These are phyloP conservation scores for Oldenlandia corymbosa DNA, from an alignment of 257 asterid genomes.

Conservation along the genomic window DNA sequence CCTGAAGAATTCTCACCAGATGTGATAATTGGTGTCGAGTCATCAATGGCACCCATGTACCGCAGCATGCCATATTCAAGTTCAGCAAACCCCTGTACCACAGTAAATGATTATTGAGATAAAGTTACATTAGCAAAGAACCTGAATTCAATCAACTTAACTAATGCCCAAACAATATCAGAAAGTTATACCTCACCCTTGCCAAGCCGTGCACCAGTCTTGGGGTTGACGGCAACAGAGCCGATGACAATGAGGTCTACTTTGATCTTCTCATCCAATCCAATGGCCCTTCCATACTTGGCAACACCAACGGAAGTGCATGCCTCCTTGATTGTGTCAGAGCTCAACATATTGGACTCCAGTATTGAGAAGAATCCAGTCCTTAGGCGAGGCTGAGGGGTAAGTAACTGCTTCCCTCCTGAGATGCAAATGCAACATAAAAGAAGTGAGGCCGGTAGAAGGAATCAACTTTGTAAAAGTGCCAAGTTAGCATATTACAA, in stretches of 20 bases:
- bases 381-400: slow-evolving; percentile 95
- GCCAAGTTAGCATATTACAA: background rate
- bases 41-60: slow-evolving; percentile 93
- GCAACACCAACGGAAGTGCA: slow-evolving; percentile 90
- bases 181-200: slow-evolving; percentile 73
- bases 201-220: slow-evolving; percentile 94
- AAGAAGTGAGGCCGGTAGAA: background rate
- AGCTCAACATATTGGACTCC: slow-evolving; percentile 47
- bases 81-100: slow-evolving; percentile 87
- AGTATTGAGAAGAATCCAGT: slow-evolving; percentile 86
- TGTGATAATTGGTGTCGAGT: slow-evolving; percentile 72
- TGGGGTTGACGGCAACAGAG: slow-evolving; percentile 88
- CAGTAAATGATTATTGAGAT: slow-evolving; percentile 2
- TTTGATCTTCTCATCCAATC: slow-evolving; percentile 76
- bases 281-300: slow-evolving; percentile 81
- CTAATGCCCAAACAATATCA: background rate
- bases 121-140: background rate
- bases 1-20: slow-evolving; percentile 40
- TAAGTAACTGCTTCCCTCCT: slow-evolving; percentile 76
- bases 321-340: slow-evolving; percentile 69
- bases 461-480: background rate
- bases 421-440: slow-evolving; percentile 8
- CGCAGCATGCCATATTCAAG: slow-evolving; percentile 97
- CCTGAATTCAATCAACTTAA: background rate
- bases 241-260: slow-evolving; percentile 89